A percentile compares a stretch with the other conserved stretches of the same genome.
Evolutionary conservation across 2,329 filamentous ascomycete genomes (phyloP).

Genomic region (Cordyceps militaris): DNA sequence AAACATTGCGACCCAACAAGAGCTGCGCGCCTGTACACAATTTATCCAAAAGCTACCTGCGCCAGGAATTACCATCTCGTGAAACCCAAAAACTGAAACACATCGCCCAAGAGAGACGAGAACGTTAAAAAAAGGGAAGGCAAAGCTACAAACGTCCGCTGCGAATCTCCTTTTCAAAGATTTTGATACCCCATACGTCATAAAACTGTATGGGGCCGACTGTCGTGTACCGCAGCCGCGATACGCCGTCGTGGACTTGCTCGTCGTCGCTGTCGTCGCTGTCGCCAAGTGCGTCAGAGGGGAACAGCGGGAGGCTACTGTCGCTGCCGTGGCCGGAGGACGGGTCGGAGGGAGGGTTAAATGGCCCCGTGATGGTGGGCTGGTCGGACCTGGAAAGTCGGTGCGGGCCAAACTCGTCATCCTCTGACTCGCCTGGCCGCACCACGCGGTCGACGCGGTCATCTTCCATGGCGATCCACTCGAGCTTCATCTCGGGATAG

Average conservation of each 20-base stretch:
- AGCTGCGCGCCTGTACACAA: neutral
- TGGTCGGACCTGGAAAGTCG: conserved; percentile 19
- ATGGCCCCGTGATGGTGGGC: conserved; percentile 9
- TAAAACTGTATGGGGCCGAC: conserved; percentile 32
- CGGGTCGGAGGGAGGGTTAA: neutral
- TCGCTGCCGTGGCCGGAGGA: conserved; percentile 17
- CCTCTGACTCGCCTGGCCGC: conserved; percentile 29
- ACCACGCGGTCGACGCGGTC: conserved; percentile 43
- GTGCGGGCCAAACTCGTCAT: conserved; percentile 16
- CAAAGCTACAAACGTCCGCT: conserved; percentile 23
- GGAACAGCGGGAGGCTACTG: conserved; percentile 23
- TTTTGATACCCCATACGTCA: conserved; percentile 41
- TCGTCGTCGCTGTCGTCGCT: conserved; percentile 32
- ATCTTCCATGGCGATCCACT: conserved; percentile 51
- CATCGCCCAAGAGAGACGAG: neutral
- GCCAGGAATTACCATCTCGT: neutral
- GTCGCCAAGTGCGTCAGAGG: conserved; percentile 21
- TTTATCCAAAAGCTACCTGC: neutral
- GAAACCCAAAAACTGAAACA: neutral
- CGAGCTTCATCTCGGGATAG: conserved; percentile 46
- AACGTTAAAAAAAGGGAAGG: neutral
- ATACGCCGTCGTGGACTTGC: conserved; percentile 25
- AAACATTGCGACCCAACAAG: neutral
- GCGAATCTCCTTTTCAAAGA: conserved; percentile 53
- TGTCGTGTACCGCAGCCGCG: conserved; percentile 29